Evolutionary conservation across 2,329 filamentous ascomycete genomes (phyloP).

Genomic region (Colletotrichum ledebouriae): DNA sequence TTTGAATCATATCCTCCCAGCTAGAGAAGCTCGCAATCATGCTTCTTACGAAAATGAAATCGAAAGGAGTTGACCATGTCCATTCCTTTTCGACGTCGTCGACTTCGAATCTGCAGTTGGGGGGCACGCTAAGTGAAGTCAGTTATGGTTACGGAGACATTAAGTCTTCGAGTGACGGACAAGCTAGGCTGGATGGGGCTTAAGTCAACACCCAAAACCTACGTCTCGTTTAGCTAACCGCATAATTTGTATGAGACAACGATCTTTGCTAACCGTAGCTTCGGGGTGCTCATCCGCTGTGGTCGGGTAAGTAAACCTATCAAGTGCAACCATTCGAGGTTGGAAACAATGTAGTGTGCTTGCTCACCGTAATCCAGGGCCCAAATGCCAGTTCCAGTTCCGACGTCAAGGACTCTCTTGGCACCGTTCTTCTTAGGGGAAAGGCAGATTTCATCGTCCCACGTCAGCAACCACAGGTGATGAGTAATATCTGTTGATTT

Average conservation of each 20-base stretch:
- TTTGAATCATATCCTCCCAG: slow-evolving; percentile 45
- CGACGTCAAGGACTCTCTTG: slow-evolving; percentile 45
- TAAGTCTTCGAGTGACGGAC: slow-evolving; percentile 38
- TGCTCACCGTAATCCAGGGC: slow-evolving; percentile 46
- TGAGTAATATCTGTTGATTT: slow-evolving; percentile 51
- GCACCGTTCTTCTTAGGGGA: slow-evolving; percentile 46
- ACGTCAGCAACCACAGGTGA: slow-evolving; percentile 51
- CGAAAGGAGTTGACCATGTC: slow-evolving; percentile 50
- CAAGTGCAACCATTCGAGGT: too few relatives aligned
- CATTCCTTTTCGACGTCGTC: slow-evolving; percentile 53
- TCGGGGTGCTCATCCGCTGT: slow-evolving; percentile 50
- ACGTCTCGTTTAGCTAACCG: not conserved
- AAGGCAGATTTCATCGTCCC: slow-evolving; percentile 48
- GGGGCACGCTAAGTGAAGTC: slow-evolving; percentile 50
- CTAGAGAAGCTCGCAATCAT: slow-evolving; percentile 48
- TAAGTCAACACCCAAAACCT: slow-evolving; percentile 50
- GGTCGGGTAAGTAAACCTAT: slow-evolving; percentile 32
- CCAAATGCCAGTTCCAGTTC: slow-evolving; percentile 48
- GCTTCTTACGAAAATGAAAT: slow-evolving; percentile 52
- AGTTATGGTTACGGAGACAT: slow-evolving; percentile 37
- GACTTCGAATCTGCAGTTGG: slow-evolving; percentile 59
- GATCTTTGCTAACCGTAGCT: slow-evolving; percentile 43
- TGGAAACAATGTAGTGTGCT: not conserved
- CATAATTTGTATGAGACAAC: too few relatives aligned
- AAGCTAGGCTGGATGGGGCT: slow-evolving; percentile 52